A percentile compares a stretch with the other conserved stretches of the same genome.
Evolutionary conservation across 495 filamentous ascomycete genomes (phyloP).

Genomic region (Neurospora sp.): DNA sequence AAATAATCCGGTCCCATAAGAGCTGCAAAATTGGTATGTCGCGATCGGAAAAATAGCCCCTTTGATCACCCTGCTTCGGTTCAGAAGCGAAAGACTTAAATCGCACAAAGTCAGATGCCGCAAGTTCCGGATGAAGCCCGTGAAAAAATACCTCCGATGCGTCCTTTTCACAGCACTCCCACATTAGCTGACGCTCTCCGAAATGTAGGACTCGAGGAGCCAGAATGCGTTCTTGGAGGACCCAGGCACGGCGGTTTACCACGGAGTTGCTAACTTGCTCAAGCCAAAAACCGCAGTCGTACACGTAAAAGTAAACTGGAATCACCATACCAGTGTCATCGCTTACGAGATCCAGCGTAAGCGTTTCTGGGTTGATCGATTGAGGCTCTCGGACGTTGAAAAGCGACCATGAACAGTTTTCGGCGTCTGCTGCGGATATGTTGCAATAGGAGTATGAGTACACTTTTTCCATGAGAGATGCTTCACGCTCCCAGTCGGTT

Average conservation of each 20-base stretch:
- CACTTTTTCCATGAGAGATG: not conserved
- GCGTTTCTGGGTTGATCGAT: not conserved
- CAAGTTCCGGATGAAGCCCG: not conserved
- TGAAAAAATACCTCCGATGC: not conserved
- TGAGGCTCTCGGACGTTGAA: not conserved
- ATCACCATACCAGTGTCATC: not conserved
- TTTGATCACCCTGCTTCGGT: not conserved
- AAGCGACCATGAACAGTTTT: not conserved
- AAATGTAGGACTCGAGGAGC: conserved; percentile 5
- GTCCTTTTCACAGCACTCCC: conserved; percentile 1
- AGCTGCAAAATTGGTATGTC: not conserved
- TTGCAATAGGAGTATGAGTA: not conserved
- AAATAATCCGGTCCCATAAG: not conserved
- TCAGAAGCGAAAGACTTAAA: not conserved
- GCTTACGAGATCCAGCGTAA: not conserved
- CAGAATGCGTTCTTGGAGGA: not conserved
- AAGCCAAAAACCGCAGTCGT: not conserved
- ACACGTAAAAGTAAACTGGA: not conserved
- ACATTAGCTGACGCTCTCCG: not conserved
- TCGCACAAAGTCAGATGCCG: not conserved
- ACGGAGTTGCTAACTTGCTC: too few species aligned
- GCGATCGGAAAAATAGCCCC: not conserved
- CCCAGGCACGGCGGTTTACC: not conserved
- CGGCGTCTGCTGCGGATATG: not conserved
- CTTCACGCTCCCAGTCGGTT: not conserved